Evolutionary conservation across 2,329 filamentous ascomycete genomes (phyloP), one percentile per base, ranked within the genome.

Genomic region (Aspergillus fijiensis): DNA sequence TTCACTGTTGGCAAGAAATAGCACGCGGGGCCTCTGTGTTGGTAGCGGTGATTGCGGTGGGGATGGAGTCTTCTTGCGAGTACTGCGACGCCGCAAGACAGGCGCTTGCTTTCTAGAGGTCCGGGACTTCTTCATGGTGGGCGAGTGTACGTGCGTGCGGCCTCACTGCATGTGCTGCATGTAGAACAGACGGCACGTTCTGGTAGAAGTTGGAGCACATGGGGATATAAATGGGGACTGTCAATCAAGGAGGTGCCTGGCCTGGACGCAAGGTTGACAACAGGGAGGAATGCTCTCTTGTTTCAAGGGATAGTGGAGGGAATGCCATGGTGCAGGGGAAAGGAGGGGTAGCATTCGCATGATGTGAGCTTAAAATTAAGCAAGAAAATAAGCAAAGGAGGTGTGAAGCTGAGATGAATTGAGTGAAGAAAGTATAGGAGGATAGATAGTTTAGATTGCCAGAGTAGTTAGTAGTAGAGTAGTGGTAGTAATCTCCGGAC

Each of bases 1-100:
- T 23, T 52, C 50, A 23, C 50, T 52, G 50, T 52, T 52, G 16
- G 50, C 50, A 23, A 52, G 50, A 14, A 52, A 52, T 11, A 52
- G 29, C 6, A 52, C 50, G 19, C 50, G 50, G 16, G 50, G 50
- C 3, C 31, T 29, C 21, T 21, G 39, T 19, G 39, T 5, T 16
- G 39, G 16, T 16, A 19, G 39, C 16, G 33, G 33, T 35, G 33
- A 35, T 35, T 35, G 49, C 11, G 25, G 49, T 10, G 49, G 49
- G 9, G 31, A 39, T 23, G 16, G 50, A 14, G 50, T n/a, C 19
- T 39, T 52, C 50, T 52, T 52, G 19, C 50, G 50, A 12, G 50
- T 19, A 29, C 31, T 52, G 50, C 50, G 50, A 10, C 50, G 50
- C n/a, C 50, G 50, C 31, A 52, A 21, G 6, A 52, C 29, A 12